Base-by-base conservation (phyloP, 169 alveolate species). In the Plasmodium inui region DNA sequence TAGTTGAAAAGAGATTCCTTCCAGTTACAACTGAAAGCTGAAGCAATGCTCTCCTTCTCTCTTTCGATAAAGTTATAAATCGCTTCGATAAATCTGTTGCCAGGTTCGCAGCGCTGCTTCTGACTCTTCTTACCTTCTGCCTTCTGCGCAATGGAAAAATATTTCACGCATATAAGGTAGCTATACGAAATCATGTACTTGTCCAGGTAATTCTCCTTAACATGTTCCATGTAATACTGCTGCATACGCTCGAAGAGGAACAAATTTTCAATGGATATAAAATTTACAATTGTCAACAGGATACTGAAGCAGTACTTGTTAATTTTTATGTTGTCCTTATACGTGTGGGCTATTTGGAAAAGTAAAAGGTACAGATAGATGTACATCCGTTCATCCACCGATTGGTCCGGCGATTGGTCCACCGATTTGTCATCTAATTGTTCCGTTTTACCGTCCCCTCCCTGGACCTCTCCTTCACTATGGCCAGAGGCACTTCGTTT, bases 121-220 rank as follows among this genome's bases (percentile, higher is more conserved):
- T 44, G 28, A 53, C n/a, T 76, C 39, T 61, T 34, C 17, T 3
- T 34, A 19, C 67, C 74, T 32, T 86, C 81, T 14, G 19, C 67
- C 32, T 74, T 70, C 6, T 19, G 41, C 9, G 14, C 34, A 3
- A 7, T 46, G 73, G 76, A 28, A 57, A 37, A 89, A 79, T 37
- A 73, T n/a, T 89, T 89, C 53, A 73, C 86, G 74, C 95, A 91
- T 26, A 91, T 50, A 78, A 19, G 79, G 61, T 91, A 91, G 28
- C 95, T 91, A 71, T 91, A 91, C 26, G 85, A 32, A 55, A 91
- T 91, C 28, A 91, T 30, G 83, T 91, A 91, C 86, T 91, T 91
- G 82, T 91, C 95, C 41, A 91, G 55, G 57, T 57, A 91, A 76
- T 50, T 19, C 8, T 53, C 39, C 8, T 57, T 17, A 14, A 37